Conservation (phyloP, 1,139 yeast genomes). For the Zygosaccharomyces pseudobailii region DNA sequence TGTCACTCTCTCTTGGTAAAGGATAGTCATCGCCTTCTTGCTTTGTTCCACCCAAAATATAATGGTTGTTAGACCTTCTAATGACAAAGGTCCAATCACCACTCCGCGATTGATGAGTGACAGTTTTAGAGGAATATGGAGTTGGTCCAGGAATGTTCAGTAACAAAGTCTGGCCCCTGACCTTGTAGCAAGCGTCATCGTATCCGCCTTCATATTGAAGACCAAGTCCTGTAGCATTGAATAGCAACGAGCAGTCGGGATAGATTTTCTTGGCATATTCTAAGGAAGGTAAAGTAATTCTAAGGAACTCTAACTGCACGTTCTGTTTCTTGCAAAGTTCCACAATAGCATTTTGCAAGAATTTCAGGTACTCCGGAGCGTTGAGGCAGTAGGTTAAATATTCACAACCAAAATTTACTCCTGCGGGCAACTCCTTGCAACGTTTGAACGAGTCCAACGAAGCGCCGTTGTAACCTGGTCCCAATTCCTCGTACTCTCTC, state of each 20-base stretch:
- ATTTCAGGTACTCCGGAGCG: conserved; percentile 53
- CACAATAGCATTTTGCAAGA: conserved; percentile 34
- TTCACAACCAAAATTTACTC: conserved; percentile 43
- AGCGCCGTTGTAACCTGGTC: conserved; percentile 33
- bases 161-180: conserved; percentile 65
- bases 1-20: conserved; percentile 43
- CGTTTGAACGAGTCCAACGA: conserved; percentile 42
- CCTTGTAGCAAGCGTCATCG: conserved; percentile 47
- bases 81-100: conserved; percentile 65
- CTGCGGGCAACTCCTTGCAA: conserved; percentile 37
- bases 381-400: conserved; percentile 63
- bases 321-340: conserved; percentile 12
- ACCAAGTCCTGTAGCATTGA: conserved; percentile 63
- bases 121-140: conserved; percentile 44
- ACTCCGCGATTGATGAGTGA: conserved; percentile 55
- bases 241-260: conserved; percentile 34
- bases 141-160: conserved; percentile 36
- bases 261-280: conserved; percentile 37
- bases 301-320: conserved; percentile 37
- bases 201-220: conserved; percentile 51
- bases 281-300: conserved; percentile 38
- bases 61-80: conserved; percentile 53
- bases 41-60: conserved; percentile 71
- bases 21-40: conserved; percentile 41
- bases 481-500: conserved; percentile 14